Conservation (phyloP, 2,329 filamentous ascomycete genomes). For the Apiospora marii region DNA sequence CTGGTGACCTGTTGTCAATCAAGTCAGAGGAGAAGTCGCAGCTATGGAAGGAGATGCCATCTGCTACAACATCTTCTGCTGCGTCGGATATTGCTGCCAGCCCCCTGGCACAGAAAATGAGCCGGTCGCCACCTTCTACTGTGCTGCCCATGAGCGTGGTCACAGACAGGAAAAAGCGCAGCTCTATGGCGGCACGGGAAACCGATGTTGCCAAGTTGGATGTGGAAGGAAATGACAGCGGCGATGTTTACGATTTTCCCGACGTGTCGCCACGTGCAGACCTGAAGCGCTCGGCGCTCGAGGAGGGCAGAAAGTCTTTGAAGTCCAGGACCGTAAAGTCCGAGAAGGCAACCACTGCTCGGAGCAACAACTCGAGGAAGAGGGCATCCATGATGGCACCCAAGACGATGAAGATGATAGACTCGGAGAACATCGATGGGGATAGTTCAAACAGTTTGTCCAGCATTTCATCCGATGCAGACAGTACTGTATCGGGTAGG, state of each 20-base stretch:
- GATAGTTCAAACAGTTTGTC: constrained; percentile 41
- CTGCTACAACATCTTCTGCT: constrained; percentile 6
- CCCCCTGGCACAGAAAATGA: constrained; percentile 52
- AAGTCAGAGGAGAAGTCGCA: constrained; percentile 48
- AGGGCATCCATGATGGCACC: constrained; percentile 52
- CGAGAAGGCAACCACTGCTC: constrained; percentile 30
- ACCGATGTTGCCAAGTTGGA: constrained; percentile 40
- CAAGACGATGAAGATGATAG: constrained; percentile 44
- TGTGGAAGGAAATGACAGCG: constrained; percentile 24
- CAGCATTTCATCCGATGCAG: constrained; percentile 39
- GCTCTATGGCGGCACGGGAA: constrained; percentile 41
- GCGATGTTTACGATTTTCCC: constrained; percentile 64
- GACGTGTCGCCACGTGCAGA: constrained; percentile 52
- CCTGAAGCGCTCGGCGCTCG: constrained; percentile 30
- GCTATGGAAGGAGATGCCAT: constrained; percentile 43
- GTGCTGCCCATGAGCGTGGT: constrained; percentile 44
- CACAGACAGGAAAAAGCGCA: constrained; percentile 51
- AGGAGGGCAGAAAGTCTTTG: constrained; percentile 34
- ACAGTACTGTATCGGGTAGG: constrained; percentile 32
- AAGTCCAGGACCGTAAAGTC: constrained; percentile 43
- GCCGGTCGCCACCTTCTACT: constrained; percentile 35
- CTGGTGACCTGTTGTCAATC: constrained; percentile 39
- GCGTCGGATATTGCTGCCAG: constrained; percentile 45
- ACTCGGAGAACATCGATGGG: constrained; percentile 40
- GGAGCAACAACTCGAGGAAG: constrained; percentile 43